These are phyloP conservation scores for Geosmithia flava DNA, from an alignment of 2,329 filamentous ascomycete species.

Conservation along the genomic window DNA sequence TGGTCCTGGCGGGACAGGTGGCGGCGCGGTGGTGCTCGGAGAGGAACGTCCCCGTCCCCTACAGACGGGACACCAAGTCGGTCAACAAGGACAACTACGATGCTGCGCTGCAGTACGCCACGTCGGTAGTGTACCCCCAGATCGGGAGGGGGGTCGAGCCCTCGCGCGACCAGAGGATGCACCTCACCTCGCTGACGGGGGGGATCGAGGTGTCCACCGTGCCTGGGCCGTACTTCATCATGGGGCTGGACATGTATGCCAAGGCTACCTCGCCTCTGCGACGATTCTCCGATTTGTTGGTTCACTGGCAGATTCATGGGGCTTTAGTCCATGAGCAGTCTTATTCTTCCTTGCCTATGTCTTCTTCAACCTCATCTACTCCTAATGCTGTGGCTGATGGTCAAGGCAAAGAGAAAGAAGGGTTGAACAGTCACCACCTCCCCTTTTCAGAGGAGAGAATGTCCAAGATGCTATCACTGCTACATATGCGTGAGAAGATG, in stretches of 20 bases:
- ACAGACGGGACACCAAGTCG: conserved; percentile 34
- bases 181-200: conserved; percentile 25
- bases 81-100: conserved; percentile 16
- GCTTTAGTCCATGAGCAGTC: conserved; percentile 31
- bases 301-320: conserved; percentile 55
- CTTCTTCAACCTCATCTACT: too few species aligned
- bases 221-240: conserved; percentile 41
- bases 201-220: conserved; percentile 36
- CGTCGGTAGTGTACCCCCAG: conserved; percentile 19
- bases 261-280: conserved; percentile 57
- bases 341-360: too few species aligned
- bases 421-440: too few species aligned
- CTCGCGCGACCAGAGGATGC: conserved; percentile 15
- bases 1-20: conserved; percentile 50
- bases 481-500: conserved; percentile 41
- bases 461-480: conserved; percentile 31
- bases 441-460: conserved; percentile 31
- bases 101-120: conserved; percentile 22
- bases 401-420: too few species aligned
- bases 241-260: conserved; percentile 48
- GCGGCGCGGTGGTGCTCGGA: conserved; percentile 48
- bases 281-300: conserved; percentile 48
- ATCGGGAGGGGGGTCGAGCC: conserved; percentile 17
- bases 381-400: too few species aligned
- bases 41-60: conserved; percentile 46